These are phyloP conservation scores for Taxillus chinensis DNA, from an alignment of 164 flowering plant species.

Conservation along the genomic window DNA sequence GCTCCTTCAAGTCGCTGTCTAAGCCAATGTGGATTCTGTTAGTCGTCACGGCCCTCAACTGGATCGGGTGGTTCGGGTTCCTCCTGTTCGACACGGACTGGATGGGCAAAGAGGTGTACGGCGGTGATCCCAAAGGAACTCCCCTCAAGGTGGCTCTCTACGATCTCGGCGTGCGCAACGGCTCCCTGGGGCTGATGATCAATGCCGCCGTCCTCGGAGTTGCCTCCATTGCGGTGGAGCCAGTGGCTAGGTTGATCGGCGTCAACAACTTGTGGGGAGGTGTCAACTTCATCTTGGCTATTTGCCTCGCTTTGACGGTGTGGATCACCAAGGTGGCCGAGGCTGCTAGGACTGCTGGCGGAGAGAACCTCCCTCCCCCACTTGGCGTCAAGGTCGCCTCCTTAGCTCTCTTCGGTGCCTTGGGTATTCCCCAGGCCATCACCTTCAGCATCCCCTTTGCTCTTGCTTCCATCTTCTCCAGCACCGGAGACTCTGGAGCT, in stretches of 20 bases:
- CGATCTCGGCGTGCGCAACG: constrained; percentile 9
- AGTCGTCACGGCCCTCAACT: constrained; percentile 59
- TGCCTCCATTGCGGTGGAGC: constrained; percentile 4
- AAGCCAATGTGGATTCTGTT: constrained; percentile 54
- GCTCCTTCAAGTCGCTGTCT: constrained; percentile 31
- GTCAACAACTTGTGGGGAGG: constrained; percentile 12
- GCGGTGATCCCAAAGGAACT: constrained; percentile 31
- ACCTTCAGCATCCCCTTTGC: constrained; percentile 59
- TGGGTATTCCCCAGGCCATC: constrained; percentile 9
- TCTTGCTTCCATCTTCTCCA: constrained; percentile 42
- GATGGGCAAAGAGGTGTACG: constrained; percentile 82
- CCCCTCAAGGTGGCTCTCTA: not conserved
- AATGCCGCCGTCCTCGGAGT: constrained; percentile 7
- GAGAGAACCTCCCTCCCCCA: not conserved
- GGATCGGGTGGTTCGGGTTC: constrained; percentile 89
- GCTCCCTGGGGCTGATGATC: constrained; percentile 10
- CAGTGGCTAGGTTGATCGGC: constrained; percentile 3
- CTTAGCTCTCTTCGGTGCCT: not conserved
- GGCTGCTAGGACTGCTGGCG: not conserved
- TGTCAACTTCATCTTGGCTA: constrained; percentile 9
- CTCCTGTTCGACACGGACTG: constrained; percentile 67
- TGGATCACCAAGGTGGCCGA: constrained; percentile 9
- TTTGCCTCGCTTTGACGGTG: constrained; percentile 6
- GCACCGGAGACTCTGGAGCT: constrained; percentile 20
- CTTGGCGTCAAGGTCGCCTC: not conserved